These are phyloP conservation scores for Lyophyllum atratum DNA, from an alignment of 768 basidiomycete species.

Conservation along the genomic window DNA sequence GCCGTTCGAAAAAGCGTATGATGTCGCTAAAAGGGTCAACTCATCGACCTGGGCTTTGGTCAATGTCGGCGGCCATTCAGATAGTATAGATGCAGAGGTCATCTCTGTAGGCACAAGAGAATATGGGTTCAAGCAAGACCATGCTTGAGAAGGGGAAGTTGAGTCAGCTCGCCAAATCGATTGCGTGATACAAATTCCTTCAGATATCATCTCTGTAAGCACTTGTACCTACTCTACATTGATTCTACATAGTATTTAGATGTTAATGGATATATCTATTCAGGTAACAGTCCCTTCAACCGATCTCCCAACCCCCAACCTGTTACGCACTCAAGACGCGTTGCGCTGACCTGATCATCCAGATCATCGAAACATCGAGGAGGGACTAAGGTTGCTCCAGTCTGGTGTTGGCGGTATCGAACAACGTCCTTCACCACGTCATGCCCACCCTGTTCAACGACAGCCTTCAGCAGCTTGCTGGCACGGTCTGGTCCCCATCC, in stretches of 20 bases:
- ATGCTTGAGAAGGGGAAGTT: neutral
- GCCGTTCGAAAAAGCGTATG: constrained; percentile 84
- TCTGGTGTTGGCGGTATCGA: constrained; percentile 42
- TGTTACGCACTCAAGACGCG: constrained; percentile 12
- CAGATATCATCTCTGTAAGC: neutral
- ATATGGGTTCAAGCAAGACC: neutral
- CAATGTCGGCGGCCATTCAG: constrained; percentile 77
- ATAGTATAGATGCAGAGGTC: constrained; percentile 41
- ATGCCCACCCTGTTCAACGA: constrained; percentile 51
- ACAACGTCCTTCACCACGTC: constrained; percentile 55
- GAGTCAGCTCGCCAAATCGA: constrained; percentile 15
- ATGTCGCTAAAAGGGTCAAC: constrained; percentile 68
- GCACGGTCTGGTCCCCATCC: constrained; percentile 34
- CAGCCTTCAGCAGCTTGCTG: constrained; percentile 49
- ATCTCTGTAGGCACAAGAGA: constrained; percentile 16
- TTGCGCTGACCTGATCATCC: neutral
- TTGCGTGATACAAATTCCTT: constrained; percentile 12
- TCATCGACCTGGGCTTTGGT: constrained; percentile 56
- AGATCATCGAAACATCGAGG: constrained; percentile 14
- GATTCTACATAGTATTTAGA: constrained; percentile 5
- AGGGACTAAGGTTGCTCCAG: constrained; percentile 9
- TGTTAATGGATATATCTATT: constrained; percentile 3
- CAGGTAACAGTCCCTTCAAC: constrained; percentile 13
- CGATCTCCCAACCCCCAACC: constrained; percentile 16
- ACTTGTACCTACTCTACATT: neutral